Percentiles rank a stretch among this genome's conserved stretches.
phyloP scores from a whole-genome alignment of 352 stramenopile species.

The Phytophthora quininea region DNA sequence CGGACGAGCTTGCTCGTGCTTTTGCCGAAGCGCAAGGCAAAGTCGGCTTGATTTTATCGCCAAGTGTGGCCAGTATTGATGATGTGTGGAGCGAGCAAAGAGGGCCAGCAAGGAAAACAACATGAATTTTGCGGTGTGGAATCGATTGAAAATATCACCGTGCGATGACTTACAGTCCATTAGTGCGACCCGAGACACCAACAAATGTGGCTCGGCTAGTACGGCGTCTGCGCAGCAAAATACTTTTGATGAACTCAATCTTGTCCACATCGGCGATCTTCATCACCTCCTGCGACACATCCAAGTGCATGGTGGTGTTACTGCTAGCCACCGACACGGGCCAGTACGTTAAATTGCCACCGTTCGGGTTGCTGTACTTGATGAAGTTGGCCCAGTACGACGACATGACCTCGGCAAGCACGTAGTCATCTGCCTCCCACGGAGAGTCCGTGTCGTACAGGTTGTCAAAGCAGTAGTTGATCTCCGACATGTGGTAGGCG shows the following conservation, averaged over 20 bases:
- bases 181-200: not conserved
- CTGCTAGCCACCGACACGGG: slow-evolving; percentile 7
- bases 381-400: slow-evolving; percentile 30
- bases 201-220: not conserved
- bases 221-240: slow-evolving; percentile 12
- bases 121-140: no score
- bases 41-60: not conserved
- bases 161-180: no score
- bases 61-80: not conserved
- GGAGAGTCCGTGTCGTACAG: slow-evolving; percentile 24
- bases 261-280: slow-evolving; percentile 3
- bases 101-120: no score
- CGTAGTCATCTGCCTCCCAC: slow-evolving; percentile 21
- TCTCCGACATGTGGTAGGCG: slow-evolving; percentile 28
- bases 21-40: slow-evolving; percentile 20
- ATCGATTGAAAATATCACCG: no score
- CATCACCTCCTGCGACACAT: slow-evolving; percentile 14
- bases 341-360: slow-evolving; percentile 11
- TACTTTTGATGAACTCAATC: slow-evolving; percentile 16
- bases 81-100: no score
- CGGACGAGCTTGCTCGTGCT: slow-evolving; percentile 65
- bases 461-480: slow-evolving; percentile 34
- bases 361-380: slow-evolving; percentile 27
- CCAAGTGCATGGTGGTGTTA: slow-evolving; percentile 18
- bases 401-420: slow-evolving; percentile 20